phyloP scores from a whole-genome alignment of 2,329 filamentous ascomycete species.

The Ophiostoma perfectum region DNA sequence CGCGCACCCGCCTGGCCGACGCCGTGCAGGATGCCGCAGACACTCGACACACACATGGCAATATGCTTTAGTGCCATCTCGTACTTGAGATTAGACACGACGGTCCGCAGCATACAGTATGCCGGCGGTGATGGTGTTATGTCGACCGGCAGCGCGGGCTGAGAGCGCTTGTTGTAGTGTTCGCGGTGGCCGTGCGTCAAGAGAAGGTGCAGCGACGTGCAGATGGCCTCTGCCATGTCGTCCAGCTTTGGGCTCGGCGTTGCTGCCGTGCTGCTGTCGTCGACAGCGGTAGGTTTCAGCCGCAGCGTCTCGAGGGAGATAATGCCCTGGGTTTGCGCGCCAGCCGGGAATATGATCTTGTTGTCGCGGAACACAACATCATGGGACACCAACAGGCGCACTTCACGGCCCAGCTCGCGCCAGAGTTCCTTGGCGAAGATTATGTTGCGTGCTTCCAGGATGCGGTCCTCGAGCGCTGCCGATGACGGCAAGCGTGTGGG shows the following conservation, averaged over 20 bases:
- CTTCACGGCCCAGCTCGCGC: slow-evolving; percentile 81
- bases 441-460: slow-evolving; percentile 71
- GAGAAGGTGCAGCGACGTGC: slow-evolving; percentile 66
- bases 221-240: slow-evolving; percentile 57
- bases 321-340: slow-evolving; percentile 52
- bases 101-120: slow-evolving; percentile 47
- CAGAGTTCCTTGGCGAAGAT: slow-evolving; percentile 82
- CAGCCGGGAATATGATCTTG: slow-evolving; percentile 51
- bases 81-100: slow-evolving; percentile 47
- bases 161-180: slow-evolving; percentile 60
- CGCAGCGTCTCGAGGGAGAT: slow-evolving; percentile 63
- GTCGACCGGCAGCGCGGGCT: slow-evolving; percentile 42
- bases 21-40: slow-evolving; percentile 41
- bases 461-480: slow-evolving; percentile 58
- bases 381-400: slow-evolving; percentile 64
- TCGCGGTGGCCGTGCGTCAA: slow-evolving; percentile 67
- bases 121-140: slow-evolving; percentile 38
- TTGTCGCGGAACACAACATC: slow-evolving; percentile 61
- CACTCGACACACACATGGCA: slow-evolving; percentile 39
- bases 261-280: not conserved
- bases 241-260: not conserved
- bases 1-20: slow-evolving; percentile 19
- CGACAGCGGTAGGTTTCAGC: slow-evolving; percentile 31
- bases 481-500: slow-evolving; percentile 38
- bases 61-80: slow-evolving; percentile 37